Conservation (phyloP, 345 rosid species). For the Bretschneidera sinensis region DNA sequence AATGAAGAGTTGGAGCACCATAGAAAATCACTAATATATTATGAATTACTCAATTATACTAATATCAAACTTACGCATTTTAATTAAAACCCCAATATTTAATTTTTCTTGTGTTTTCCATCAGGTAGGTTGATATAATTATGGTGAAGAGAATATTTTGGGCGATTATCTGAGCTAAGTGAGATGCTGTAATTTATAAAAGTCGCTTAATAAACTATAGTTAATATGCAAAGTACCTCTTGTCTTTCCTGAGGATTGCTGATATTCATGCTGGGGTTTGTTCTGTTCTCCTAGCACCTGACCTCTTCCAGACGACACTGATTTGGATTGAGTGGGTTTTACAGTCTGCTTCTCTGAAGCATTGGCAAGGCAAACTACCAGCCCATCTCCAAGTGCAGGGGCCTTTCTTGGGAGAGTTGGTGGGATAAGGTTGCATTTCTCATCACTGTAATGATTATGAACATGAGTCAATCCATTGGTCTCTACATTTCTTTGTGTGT, state of each 20-base stretch:
- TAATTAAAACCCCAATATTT: too few species aligned
- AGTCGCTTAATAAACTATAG: slow-evolving; percentile 11
- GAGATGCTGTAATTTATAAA: slow-evolving; percentile 18
- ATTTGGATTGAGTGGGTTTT: slow-evolving; percentile 18
- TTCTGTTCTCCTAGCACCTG: slow-evolving; percentile 26
- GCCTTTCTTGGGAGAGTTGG: slow-evolving; percentile 32
- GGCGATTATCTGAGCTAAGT: slow-evolving; percentile 9
- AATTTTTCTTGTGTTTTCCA: too few species aligned
- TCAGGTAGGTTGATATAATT: slow-evolving; percentile 1
- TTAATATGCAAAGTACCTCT: slow-evolving; percentile 36
- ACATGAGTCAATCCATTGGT: slow-evolving; percentile 8
- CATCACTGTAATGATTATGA: slow-evolving; percentile 19
- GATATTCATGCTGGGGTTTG: slow-evolving; percentile 13
- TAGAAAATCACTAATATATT: too few species aligned
- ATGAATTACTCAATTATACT: too few species aligned
- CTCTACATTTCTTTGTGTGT: slow-evolving; percentile 19
- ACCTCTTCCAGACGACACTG: slow-evolving; percentile 21
- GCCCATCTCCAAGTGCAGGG: slow-evolving; percentile 18
- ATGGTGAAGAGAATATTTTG: slow-evolving; percentile 11
- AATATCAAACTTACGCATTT: too few species aligned
- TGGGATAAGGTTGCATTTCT: slow-evolving; percentile 19
- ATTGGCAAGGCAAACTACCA: slow-evolving; percentile 13
- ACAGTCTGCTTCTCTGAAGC: slow-evolving; percentile 25
- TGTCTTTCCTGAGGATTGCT: slow-evolving; percentile 21
- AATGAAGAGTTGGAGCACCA: too few species aligned